Percentiles rank a stretch among this genome's conserved stretches.
Conservation (phyloP, 768 basidiomycete genomes). For the Termitomyces sp. region DNA sequence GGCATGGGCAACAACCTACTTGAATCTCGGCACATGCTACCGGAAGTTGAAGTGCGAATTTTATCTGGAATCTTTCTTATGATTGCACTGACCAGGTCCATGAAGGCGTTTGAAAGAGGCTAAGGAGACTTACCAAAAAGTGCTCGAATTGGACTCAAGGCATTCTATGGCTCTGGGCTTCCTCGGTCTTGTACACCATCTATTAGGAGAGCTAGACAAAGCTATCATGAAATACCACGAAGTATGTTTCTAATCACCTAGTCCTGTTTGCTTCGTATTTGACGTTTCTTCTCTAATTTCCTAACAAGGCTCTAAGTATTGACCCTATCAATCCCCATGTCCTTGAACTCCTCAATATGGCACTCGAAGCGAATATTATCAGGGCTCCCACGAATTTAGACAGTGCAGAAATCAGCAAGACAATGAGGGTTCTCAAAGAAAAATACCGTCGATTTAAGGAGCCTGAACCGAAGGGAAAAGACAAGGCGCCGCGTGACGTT, state of each 20-base stretch:
- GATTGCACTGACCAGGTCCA: constrained; percentile 1
- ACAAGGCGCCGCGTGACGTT: constrained; percentile 15
- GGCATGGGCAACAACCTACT: constrained; percentile 84
- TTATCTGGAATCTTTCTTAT: not conserved
- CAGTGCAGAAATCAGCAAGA: constrained; percentile 21
- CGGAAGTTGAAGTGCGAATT: constrained; percentile 68
- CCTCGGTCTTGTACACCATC: constrained; percentile 84
- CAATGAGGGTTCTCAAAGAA: constrained; percentile 22
- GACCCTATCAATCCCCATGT: constrained; percentile 81
- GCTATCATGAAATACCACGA: constrained; percentile 93
- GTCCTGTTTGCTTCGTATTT: not conserved
- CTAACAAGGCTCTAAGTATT: constrained; percentile 69
- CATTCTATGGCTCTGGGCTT: constrained; percentile 78
- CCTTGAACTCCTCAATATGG: constrained; percentile 75
- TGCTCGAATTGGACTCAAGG: constrained; percentile 84
- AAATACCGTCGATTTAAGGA: constrained; percentile 23
- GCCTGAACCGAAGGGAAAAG: constrained; percentile 22
- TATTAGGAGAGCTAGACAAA: constrained; percentile 63
- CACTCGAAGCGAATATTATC: constrained; percentile 49
- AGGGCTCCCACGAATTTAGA: constrained; percentile 15
- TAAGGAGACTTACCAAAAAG: constrained; percentile 65
- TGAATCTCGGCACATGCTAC: constrained; percentile 89
- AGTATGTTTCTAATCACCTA: constrained; percentile 34
- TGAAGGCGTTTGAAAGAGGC: constrained; percentile 57
- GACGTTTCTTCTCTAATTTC: constrained; percentile 1